Evolutionary conservation across 495 filamentous ascomycete species (phyloP).

Genomic region (Pyrenopolyporus hunteri): DNA sequence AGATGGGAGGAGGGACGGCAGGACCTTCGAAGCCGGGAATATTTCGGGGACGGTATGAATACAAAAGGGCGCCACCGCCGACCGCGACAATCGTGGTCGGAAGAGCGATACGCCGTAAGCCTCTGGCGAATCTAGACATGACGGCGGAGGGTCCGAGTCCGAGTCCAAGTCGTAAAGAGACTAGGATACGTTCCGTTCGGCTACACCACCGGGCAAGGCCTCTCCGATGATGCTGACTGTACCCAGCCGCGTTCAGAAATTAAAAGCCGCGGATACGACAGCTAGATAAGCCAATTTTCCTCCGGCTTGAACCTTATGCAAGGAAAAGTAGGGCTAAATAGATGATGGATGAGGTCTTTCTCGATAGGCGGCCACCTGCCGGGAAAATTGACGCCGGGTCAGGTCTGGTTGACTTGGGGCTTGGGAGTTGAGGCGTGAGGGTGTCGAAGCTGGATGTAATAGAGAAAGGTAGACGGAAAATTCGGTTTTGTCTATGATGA

Average conservation of each 20-base stretch:
- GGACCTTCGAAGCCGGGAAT: slow-evolving; percentile 83
- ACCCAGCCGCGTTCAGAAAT: slow-evolving; percentile 8
- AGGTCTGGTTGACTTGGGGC: slow-evolving; percentile 7
- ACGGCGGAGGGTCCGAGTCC: no score
- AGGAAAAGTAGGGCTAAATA: neutral
- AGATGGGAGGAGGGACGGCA: slow-evolving; percentile 80
- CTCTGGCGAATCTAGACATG: slow-evolving; percentile 42
- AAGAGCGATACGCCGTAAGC: slow-evolving; percentile 47
- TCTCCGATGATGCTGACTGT: slow-evolving; percentile 2
- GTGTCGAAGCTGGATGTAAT: neutral
- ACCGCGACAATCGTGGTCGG: slow-evolving; percentile 47
- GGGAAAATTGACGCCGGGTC: slow-evolving; percentile 13
- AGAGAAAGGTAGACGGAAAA: slow-evolving; percentile 14
- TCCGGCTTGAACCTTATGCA: neutral
- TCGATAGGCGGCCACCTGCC: slow-evolving; percentile 11
- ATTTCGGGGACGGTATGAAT: slow-evolving; percentile 81
- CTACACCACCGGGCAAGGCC: slow-evolving; percentile 2
- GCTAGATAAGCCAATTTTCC: neutral
- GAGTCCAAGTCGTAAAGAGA: neutral
- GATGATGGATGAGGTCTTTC: slow-evolving; percentile 10
- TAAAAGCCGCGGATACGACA: slow-evolving; percentile 12
- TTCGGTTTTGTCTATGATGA: slow-evolving; percentile 20
- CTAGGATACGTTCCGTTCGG: neutral
- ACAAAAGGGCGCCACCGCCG: slow-evolving; percentile 67
- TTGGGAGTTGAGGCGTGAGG: neutral